Conservation (phyloP, 2,329 filamentous ascomycete genomes). For the Pseudocercospora musae region DNA sequence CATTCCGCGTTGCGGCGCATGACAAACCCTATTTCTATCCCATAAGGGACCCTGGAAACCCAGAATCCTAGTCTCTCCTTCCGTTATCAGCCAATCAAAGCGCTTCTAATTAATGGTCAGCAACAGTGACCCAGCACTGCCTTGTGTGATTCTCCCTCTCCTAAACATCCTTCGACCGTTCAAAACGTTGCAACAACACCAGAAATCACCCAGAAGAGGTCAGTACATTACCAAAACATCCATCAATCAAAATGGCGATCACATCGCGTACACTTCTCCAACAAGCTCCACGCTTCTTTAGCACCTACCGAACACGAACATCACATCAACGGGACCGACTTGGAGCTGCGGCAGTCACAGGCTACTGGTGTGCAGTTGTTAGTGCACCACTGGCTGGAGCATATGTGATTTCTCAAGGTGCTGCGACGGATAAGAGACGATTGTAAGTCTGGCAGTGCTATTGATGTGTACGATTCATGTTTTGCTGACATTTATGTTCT, state of each 20-base stretch:
- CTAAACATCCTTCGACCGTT: neutral
- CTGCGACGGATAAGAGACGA: slow-evolving; percentile 31
- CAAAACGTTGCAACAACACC: neutral
- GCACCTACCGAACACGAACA: slow-evolving; percentile 22
- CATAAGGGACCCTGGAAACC: neutral
- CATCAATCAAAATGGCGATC: neutral
- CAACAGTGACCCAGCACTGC: neutral
- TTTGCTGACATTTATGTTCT: neutral
- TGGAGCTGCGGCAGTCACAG: slow-evolving; percentile 27
- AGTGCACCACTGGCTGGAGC: slow-evolving; percentile 36
- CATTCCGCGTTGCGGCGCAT: neutral
- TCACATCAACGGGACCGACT: slow-evolving; percentile 25
- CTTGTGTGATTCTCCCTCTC: neutral
- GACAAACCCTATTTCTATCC: neutral
- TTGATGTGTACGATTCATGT: neutral
- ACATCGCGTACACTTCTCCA: neutral
- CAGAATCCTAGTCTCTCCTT: neutral
- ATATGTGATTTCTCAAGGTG: slow-evolving; percentile 32
- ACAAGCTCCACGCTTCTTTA: slow-evolving; percentile 24
- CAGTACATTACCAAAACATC: neutral
- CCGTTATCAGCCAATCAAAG: neutral
- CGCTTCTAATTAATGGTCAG: neutral
- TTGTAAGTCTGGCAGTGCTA: slow-evolving; percentile 25
- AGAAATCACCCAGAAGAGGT: neutral
- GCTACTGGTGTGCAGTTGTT: slow-evolving; percentile 36